Evolutionary conservation across 768 basidiomycete genomes (phyloP).

Genomic region (Suillus clintonianus): DNA sequence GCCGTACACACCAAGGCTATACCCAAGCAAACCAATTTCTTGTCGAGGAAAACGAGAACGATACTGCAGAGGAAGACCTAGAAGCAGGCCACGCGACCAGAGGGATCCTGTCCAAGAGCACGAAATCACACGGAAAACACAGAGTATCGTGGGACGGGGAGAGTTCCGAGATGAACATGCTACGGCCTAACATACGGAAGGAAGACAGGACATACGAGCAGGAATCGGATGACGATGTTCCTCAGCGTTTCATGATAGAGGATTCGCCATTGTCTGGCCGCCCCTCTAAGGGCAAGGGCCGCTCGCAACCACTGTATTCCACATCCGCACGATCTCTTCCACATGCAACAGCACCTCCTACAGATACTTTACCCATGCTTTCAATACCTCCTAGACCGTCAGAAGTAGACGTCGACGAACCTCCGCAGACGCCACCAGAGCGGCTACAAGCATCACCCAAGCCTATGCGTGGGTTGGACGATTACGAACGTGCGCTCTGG

Average conservation of each 20-base stretch:
- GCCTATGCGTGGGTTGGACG: slow-evolving; percentile 71
- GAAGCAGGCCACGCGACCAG: slow-evolving; percentile 58
- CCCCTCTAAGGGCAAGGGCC: slow-evolving; percentile 38
- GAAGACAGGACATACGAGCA: slow-evolving; percentile 60
- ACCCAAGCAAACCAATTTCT: slow-evolving; percentile 70
- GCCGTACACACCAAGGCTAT: slow-evolving; percentile 73
- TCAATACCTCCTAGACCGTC: slow-evolving; percentile 68
- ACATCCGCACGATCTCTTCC: slow-evolving; percentile 40
- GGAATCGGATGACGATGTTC: slow-evolving; percentile 83
- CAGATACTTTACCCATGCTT: slow-evolving; percentile 36
- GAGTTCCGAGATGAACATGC: slow-evolving; percentile 53
- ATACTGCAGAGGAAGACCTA: slow-evolving; percentile 53
- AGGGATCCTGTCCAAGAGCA: slow-evolving; percentile 19
- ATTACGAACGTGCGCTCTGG: slow-evolving; percentile 92
- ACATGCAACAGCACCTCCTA: slow-evolving; percentile 41
- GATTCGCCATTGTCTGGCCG: slow-evolving; percentile 41
- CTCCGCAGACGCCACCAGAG: slow-evolving; percentile 19
- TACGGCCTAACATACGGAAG: slow-evolving; percentile 73
- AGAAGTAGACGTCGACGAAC: slow-evolving; percentile 50
- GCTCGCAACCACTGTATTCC: slow-evolving; percentile 57
- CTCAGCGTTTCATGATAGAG: slow-evolving; percentile 86
- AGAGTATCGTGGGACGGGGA: slow-evolving; percentile 61
- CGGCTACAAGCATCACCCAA: slow-evolving; percentile 32
- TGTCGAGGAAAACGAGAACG: slow-evolving; percentile 68
- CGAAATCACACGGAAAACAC: slow-evolving; percentile 47